Evolutionary conservation across 2,329 filamentous ascomycete species (phyloP).

Genomic region (Colletotrichum viniferum): DNA sequence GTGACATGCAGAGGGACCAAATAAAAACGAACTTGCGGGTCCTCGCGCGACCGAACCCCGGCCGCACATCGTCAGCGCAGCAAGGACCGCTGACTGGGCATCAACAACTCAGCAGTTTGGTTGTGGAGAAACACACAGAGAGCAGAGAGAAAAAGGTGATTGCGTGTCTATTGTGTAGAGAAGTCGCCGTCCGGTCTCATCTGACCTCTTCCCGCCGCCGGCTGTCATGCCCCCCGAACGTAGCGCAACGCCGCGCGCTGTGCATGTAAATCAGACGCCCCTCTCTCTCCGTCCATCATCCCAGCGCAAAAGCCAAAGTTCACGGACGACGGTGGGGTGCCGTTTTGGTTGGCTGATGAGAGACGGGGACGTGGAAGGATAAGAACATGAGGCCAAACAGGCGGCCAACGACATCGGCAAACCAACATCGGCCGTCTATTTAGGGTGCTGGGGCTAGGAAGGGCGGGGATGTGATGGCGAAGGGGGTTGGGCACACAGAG

Average conservation of each 20-base stretch:
- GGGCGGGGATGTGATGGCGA: background rate
- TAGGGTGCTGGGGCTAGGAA: background rate
- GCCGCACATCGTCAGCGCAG: background rate
- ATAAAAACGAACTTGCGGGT: background rate
- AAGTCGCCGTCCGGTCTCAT: constrained; percentile 15
- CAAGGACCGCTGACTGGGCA: background rate
- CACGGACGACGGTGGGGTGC: background rate
- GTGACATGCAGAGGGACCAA: background rate
- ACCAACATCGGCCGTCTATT: background rate
- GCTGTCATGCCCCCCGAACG: background rate
- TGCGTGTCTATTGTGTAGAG: constrained; percentile 9
- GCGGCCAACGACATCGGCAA: background rate
- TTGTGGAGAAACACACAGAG: background rate
- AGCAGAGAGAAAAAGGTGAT: background rate
- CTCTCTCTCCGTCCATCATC: background rate
- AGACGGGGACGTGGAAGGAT: background rate
- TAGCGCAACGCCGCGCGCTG: background rate
- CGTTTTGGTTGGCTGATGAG: background rate
- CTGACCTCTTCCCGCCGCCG: constrained; percentile 4
- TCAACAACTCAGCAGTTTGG: background rate
- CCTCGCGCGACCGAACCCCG: background rate
- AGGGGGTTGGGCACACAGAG: background rate
- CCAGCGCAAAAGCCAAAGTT: background rate
- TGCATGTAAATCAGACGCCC: background rate
- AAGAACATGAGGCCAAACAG: background rate